Conservation (phyloP, 495 filamentous ascomycete species). For the Rostrohypoxylon terebratum region DNA sequence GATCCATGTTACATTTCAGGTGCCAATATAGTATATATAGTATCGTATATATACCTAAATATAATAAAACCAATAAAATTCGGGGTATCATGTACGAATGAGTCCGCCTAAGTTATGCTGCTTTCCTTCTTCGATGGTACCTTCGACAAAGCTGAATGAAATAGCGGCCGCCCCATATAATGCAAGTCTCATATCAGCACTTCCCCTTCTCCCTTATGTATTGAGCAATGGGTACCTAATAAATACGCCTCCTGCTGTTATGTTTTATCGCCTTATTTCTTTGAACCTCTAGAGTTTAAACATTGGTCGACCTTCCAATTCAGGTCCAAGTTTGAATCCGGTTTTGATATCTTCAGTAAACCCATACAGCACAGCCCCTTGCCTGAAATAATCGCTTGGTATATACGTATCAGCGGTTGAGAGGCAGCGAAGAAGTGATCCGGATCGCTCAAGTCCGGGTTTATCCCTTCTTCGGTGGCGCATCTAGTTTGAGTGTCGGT, state of each 20-base stretch:
- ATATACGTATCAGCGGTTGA: not conserved
- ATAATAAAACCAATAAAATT: slow-evolving; percentile 9
- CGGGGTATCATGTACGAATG: slow-evolving; percentile 42
- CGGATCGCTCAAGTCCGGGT: not conserved
- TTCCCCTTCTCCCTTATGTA: not conserved
- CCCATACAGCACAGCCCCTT: not conserved
- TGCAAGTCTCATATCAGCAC: slow-evolving; percentile 11
- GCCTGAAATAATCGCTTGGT: not conserved
- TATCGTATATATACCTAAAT: too few relatives aligned
- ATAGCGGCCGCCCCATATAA: slow-evolving; percentile 20
- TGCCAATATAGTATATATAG: slow-evolving; percentile 2
- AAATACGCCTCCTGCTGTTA: not conserved
- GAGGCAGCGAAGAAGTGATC: not conserved
- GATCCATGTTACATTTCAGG: not conserved
- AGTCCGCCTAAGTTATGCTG: slow-evolving; percentile 17
- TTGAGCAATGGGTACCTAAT: not conserved
- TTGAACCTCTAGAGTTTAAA: not conserved
- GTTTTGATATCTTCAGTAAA: not conserved
- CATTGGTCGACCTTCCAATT: not conserved
- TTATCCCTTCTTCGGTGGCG: slow-evolving; percentile 21
- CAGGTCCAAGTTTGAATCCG: not conserved
- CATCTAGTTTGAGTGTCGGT: slow-evolving; percentile 27
- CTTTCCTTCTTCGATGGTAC: slow-evolving; percentile 25
- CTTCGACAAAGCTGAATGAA: slow-evolving; percentile 11
- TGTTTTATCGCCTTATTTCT: not conserved